These are phyloP conservation scores for Fraxinus platypoda DNA, from an alignment of 305 asterid species.

Conservation along the genomic window DNA sequence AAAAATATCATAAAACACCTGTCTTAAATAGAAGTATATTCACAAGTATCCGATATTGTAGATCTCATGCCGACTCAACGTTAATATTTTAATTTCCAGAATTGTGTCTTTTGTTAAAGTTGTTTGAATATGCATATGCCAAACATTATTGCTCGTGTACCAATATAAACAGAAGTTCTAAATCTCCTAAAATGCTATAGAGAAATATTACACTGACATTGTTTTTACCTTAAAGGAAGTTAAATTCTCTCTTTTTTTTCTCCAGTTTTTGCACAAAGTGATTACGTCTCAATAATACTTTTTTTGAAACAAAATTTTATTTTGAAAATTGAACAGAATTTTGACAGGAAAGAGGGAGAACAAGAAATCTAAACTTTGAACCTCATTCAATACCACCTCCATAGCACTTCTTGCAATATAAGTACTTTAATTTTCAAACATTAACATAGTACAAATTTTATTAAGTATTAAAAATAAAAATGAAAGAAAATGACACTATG, in stretches of 20 bases:
- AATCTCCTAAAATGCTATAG: not conserved
- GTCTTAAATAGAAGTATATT: not conserved
- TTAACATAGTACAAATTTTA: not conserved
- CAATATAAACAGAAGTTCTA: not conserved
- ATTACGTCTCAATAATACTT: not conserved
- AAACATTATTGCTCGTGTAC: not conserved
- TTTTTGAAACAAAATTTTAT: not conserved
- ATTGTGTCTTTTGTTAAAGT: not conserved
- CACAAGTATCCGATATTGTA: not conserved
- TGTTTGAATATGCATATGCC: not conserved
- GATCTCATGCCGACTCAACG: not conserved
- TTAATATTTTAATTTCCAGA: not conserved
- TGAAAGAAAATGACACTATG: not conserved
- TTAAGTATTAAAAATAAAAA: not conserved
- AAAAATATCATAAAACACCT: not conserved
- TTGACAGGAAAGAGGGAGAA: not conserved
- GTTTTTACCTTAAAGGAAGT: not conserved
- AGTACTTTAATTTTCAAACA: not conserved
- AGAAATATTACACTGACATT: not conserved
- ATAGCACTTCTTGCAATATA: not conserved
- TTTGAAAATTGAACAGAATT: not conserved
- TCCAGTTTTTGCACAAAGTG: not conserved
- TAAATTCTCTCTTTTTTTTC: not conserved
- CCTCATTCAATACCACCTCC: not conserved
- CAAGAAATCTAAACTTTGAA: not conserved